Conservation (phyloP, 2,329 filamentous ascomycete species). For the Penicillium sp. region DNA sequence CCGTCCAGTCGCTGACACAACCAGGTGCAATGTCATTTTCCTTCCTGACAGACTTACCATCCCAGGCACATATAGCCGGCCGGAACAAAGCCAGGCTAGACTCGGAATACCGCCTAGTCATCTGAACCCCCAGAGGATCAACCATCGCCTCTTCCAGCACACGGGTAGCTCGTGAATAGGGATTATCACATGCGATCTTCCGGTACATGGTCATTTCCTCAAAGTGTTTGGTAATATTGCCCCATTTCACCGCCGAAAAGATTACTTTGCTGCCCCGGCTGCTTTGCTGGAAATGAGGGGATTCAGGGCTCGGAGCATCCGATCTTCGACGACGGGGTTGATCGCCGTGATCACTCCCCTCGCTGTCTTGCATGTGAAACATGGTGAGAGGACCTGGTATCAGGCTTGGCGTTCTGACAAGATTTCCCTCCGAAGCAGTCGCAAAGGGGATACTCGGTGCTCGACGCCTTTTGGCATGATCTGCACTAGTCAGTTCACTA, state of each 20-base stretch:
- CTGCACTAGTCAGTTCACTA: neutral
- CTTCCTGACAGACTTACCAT: neutral
- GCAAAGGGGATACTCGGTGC: neutral
- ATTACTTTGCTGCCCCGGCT: neutral
- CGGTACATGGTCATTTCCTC: neutral
- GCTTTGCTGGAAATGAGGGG: neutral
- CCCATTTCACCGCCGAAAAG: neutral
- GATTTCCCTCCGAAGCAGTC: neutral
- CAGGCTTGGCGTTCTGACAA: neutral
- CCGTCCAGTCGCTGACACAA: conserved; percentile 15
- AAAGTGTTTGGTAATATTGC: neutral
- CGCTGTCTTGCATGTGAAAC: neutral
- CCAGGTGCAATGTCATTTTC: neutral
- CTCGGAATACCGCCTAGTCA: neutral
- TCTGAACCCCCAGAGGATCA: neutral
- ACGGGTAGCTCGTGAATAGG: conserved; percentile 1
- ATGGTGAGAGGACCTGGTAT: neutral
- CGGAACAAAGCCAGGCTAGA: neutral
- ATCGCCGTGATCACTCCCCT: neutral
- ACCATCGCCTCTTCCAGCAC: conserved; percentile 7
- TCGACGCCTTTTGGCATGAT: neutral
- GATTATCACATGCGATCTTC: conserved; percentile 1
- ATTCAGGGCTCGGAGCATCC: neutral
- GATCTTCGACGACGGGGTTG: conserved; percentile 3
- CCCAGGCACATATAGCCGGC: neutral